Base-by-base conservation (phyloP, 495 filamentous ascomycete species). In the Daldinia bambusicola region DNA sequence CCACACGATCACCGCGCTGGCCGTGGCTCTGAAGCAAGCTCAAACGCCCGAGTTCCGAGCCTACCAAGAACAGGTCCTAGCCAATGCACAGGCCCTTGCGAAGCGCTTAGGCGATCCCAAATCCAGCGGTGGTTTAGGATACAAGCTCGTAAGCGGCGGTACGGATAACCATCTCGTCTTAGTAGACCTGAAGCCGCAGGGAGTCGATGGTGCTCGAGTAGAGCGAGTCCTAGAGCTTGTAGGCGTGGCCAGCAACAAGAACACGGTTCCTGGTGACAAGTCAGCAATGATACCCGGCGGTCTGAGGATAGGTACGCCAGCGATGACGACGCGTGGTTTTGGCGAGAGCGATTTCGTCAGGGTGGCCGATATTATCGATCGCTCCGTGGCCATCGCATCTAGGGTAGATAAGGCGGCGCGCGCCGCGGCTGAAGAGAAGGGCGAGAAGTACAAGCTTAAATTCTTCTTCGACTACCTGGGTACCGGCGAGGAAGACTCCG, bases 111-210 rank as follows among this genome's bases (percentile, higher is more conserved):
- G 91, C 37, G 85, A 89, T 52, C 79, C 91, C 30, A 89, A 90
- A 77, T 89, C 89, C 68, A 90, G 90, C 72, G 89, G 89, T 36
- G 91, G 90, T 0, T 85, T 95, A 22, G 96, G 94, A 13, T 98
- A 98, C 83, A 92, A 88, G 73, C 88, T 99, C 34, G 96, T 99
- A 6, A 91, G 90, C 45, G 95, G 93, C 67, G 94, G 95, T 61
- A 99, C 95, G 0, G 95, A 98, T 78, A 99, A 98, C 85, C 95
- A 99, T 79, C 87, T 99, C 18, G 91, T 99, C 0, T 88, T 99
- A 3, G 86, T 95, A n/a, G 96, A 99, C 80, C 87, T 99, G 56
- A 97, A 97, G 84, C 93, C 92, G 64, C 91, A 91, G 68, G 88
- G 88, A 18, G 88, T 99, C 16, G 95, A 99, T 75, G 95, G 95